Conservation (phyloP, 495 filamentous ascomycete species). For the Aspergillus mulundensis region DNA sequence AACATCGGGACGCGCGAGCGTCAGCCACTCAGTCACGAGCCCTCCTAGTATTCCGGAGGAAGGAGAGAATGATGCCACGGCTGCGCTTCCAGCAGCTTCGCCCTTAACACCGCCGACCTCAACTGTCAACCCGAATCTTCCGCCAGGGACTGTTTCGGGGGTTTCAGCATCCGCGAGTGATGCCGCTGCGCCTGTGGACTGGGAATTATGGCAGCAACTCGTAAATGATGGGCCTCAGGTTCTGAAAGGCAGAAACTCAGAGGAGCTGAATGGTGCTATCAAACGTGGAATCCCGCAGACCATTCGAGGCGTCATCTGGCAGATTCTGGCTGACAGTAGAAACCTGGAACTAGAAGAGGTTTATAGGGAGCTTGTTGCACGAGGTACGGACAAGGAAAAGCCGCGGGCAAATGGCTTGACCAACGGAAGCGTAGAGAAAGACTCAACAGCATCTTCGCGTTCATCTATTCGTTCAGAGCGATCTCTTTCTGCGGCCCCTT, state of each 20-base stretch:
- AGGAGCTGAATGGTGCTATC: slow-evolving; percentile 85
- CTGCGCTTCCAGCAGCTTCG: slow-evolving; percentile 33
- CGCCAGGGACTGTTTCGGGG: slow-evolving; percentile 80
- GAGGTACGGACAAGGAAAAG: slow-evolving; percentile 77
- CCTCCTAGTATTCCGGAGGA: slow-evolving; percentile 54
- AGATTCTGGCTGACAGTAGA: slow-evolving; percentile 91
- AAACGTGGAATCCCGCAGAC: slow-evolving; percentile 90
- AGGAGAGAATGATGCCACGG: slow-evolving; percentile 40
- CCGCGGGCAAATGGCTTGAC: slow-evolving; percentile 42
- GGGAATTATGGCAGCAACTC: slow-evolving; percentile 96
- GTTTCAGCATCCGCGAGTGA: slow-evolving; percentile 64
- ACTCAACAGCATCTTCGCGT: slow-evolving; percentile 55
- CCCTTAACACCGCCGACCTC: slow-evolving; percentile 49
- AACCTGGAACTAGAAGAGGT: slow-evolving; percentile 84
- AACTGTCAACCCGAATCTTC: slow-evolving; percentile 56
- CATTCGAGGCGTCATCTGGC: slow-evolving; percentile 96
- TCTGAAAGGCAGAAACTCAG: slow-evolving; percentile 75
- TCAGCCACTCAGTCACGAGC: slow-evolving; percentile 50
- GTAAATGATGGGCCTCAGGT: slow-evolving; percentile 90
- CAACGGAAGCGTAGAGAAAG: slow-evolving; percentile 53
- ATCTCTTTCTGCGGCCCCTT: slow-evolving; percentile 61
- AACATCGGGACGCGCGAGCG: slow-evolving; percentile 41
- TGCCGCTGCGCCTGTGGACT: slow-evolving; percentile 70
- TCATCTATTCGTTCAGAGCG: slow-evolving; percentile 80
- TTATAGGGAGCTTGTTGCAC: slow-evolving; percentile 75